These are phyloP conservation scores for Podila verticillata DNA, from an alignment of 192 early-diverging fungal genomes.

Conservation along the genomic window DNA sequence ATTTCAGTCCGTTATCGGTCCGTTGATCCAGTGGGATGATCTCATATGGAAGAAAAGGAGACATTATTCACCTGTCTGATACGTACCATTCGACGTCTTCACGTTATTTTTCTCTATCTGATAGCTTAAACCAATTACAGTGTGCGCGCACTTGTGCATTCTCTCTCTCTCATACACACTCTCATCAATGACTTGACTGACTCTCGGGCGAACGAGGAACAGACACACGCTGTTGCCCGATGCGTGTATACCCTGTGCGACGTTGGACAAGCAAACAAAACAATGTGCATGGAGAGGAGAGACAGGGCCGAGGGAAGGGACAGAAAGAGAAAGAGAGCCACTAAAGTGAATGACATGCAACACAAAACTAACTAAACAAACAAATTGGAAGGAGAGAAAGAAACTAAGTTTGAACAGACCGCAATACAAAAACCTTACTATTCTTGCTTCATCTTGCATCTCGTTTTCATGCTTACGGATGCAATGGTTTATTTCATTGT, in stretches of 20 bases:
- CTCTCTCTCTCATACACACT: too few relatives aligned
- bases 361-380: background rate
- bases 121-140: background rate
- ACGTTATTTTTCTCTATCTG: too few relatives aligned
- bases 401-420: background rate
- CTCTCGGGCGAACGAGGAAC: background rate
- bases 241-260: background rate
- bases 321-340: background rate
- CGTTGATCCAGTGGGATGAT: too few relatives aligned
- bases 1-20: too few relatives aligned
- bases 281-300: background rate
- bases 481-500: too few relatives aligned
- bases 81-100: too few relatives aligned
- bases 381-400: background rate
- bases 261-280: slow-evolving; percentile 1
- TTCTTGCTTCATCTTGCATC: too few relatives aligned
- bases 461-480: too few relatives aligned
- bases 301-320: too few relatives aligned
- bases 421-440: too few relatives aligned
- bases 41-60: too few relatives aligned
- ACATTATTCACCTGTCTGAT: too few relatives aligned
- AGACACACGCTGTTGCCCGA: background rate
- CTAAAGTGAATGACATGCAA: background rate
- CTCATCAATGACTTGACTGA: background rate
- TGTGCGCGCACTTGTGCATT: background rate